phyloP scores from a whole-genome alignment of 2,329 filamentous ascomycete genomes.

The Lachnellula hyalina region DNA sequence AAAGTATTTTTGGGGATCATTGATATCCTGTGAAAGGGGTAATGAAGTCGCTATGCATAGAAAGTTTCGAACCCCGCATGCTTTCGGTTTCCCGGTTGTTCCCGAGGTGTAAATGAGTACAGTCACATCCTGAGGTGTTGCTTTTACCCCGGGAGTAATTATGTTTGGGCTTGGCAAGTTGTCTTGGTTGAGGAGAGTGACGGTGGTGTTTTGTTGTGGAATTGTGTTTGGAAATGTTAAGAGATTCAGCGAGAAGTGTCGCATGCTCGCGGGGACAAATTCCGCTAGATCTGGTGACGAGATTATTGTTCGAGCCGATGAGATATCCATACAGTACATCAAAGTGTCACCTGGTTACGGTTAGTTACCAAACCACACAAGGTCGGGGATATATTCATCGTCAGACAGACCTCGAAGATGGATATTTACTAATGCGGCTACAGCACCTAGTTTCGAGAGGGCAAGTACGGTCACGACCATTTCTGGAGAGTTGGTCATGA shows the following conservation, averaged over 20 bases:
- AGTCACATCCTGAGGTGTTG: slow-evolving; percentile 32
- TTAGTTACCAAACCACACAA: neutral
- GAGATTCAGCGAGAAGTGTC: slow-evolving; percentile 35
- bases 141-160: slow-evolving; percentile 29
- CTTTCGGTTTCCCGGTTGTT: slow-evolving; percentile 43
- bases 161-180: slow-evolving; percentile 11
- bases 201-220: slow-evolving; percentile 1
- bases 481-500: slow-evolving; percentile 44
- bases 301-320: slow-evolving; percentile 36
- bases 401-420: slow-evolving; percentile 37
- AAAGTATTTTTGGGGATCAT: slow-evolving; percentile 37
- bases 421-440: slow-evolving; percentile 42
- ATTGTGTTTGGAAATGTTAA: slow-evolving; percentile 31
- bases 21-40: slow-evolving; percentile 32
- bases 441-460: slow-evolving; percentile 41
- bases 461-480: slow-evolving; percentile 41
- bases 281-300: slow-evolving; percentile 40
- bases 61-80: slow-evolving; percentile 37
- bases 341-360: slow-evolving; percentile 37
- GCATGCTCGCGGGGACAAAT: slow-evolving; percentile 27
- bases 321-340: slow-evolving; percentile 39
- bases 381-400: neutral
- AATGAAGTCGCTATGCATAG: slow-evolving; percentile 35
- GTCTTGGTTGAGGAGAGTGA: slow-evolving; percentile 11
- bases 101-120: slow-evolving; percentile 44